Evolutionary conservation across 2,329 filamentous ascomycete genomes (phyloP).

Genomic region (Zarea fungicola): DNA sequence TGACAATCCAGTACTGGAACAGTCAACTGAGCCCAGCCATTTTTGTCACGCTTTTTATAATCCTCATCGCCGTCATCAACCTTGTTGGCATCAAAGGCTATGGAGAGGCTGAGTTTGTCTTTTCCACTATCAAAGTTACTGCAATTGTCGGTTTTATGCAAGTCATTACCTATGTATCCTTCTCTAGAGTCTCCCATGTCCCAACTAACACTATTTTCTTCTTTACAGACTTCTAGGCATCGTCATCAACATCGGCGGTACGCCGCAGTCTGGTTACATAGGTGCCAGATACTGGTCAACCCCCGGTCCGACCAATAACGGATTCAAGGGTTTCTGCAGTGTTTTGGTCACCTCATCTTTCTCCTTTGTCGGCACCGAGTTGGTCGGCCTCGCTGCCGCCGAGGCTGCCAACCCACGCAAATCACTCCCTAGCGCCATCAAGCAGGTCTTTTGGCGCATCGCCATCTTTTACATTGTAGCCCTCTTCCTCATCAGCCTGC

Average conservation of each 20-base stretch:
- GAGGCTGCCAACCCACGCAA: conserved; percentile 47
- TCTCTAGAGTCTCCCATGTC: neutral
- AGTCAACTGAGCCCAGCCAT: conserved; percentile 55
- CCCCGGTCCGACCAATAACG: conserved; percentile 39
- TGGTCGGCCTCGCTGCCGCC: conserved; percentile 48
- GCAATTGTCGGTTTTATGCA: conserved; percentile 23
- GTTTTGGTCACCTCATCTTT: conserved; percentile 50
- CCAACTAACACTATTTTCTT: neutral
- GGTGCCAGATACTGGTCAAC: conserved; percentile 34
- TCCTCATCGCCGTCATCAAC: conserved; percentile 32
- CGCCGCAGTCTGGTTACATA: conserved; percentile 21
- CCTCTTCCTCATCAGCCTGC: conserved; percentile 39
- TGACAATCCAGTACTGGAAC: conserved; percentile 74
- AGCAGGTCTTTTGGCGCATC: conserved; percentile 48
- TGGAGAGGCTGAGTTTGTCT: conserved; percentile 23
- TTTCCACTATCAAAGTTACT: conserved; percentile 21
- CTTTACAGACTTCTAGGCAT: conserved; percentile 15
- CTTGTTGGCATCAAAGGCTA: conserved; percentile 22
- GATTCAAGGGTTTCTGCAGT: conserved; percentile 46
- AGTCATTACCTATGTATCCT: neutral
- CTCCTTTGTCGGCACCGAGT: conserved; percentile 49
- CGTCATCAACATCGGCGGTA: conserved; percentile 35
- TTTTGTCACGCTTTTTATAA: conserved; percentile 75
- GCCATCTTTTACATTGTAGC: conserved; percentile 43
- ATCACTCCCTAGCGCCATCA: conserved; percentile 41